Conservation (phyloP, 305 asterid genomes). For the Nicotiana rustica region DNA sequence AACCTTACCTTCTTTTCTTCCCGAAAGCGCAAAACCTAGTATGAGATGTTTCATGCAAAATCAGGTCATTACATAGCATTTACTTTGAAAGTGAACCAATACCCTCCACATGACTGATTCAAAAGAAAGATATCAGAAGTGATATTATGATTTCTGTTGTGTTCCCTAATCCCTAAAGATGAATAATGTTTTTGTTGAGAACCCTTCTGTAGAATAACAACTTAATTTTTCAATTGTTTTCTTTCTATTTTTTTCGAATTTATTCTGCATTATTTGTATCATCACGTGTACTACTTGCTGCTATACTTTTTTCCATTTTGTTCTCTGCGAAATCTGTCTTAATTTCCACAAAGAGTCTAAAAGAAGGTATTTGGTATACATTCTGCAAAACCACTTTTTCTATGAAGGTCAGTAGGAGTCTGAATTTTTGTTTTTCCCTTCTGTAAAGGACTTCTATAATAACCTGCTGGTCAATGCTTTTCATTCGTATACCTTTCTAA, state of each 20-base stretch:
- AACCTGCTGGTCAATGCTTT: conserved; percentile 27
- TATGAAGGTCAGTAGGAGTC: conserved; percentile 23
- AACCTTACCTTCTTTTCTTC: background rate
- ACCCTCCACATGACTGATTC: conserved; percentile 24
- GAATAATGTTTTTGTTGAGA: background rate
- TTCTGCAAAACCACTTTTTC: conserved; percentile 22
- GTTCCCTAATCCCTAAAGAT: background rate
- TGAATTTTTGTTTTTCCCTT: background rate
- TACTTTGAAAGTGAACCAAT: conserved; percentile 24
- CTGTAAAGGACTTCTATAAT: background rate
- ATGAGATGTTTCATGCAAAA: conserved; percentile 3
- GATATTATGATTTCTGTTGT: background rate
- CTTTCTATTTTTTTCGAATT: background rate
- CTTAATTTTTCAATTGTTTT: background rate
- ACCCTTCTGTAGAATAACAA: conserved; percentile 18
- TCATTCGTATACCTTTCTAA: conserved; percentile 17
- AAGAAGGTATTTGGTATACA: conserved; percentile 3
- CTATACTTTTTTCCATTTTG: conserved; percentile 24
- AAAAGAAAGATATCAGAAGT: background rate
- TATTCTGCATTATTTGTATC: conserved; percentile 27
- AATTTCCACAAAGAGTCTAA: conserved; percentile 25
- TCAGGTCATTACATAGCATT: background rate
- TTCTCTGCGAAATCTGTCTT: conserved; percentile 21
- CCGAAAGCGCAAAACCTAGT: background rate
- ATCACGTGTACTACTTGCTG: conserved; percentile 22